These are phyloP conservation scores for Crucihimalaya himalaica DNA, from an alignment of 345 rosid genomes.

Conservation along the genomic window DNA sequence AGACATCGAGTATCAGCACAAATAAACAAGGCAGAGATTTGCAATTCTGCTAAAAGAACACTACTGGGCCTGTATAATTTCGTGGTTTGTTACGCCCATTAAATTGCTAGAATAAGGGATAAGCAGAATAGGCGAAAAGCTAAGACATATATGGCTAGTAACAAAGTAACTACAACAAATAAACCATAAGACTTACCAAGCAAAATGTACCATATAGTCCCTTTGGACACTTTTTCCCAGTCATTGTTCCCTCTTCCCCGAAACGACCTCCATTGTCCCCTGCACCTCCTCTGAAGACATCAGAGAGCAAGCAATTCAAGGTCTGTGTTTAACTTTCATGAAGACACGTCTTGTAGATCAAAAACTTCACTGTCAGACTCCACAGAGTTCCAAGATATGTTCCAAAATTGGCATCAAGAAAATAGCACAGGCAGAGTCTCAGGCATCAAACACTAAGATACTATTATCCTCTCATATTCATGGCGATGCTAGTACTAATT, in stretches of 20 bases:
- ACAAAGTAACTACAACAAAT: slow-evolving; percentile 6
- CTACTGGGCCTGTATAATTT: background rate
- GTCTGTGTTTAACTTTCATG: slow-evolving; percentile 9
- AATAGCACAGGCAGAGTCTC: slow-evolving; percentile 8
- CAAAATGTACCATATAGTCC: slow-evolving; percentile 97
- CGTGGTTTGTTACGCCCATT: slow-evolving; percentile 5
- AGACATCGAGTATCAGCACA: slow-evolving; percentile 11
- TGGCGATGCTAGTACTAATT: background rate
- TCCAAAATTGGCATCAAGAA: slow-evolving; percentile 3
- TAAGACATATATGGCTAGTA: slow-evolving; percentile 11
- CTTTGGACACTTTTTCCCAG: slow-evolving; percentile 87
- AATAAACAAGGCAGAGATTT: slow-evolving; percentile 14
- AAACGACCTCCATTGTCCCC: slow-evolving; percentile 76
- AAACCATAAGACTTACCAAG: slow-evolving; percentile 50
- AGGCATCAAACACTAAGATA: slow-evolving; percentile 5
- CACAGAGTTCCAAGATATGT: background rate
- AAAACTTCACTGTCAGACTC: background rate
- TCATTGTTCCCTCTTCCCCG: slow-evolving; percentile 84
- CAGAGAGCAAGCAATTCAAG: slow-evolving; percentile 34
- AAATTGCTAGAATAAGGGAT: slow-evolving; percentile 4
- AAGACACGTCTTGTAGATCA: slow-evolving; percentile 3
- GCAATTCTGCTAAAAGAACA: background rate
- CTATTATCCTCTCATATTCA: background rate
- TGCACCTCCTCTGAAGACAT: slow-evolving; percentile 82
- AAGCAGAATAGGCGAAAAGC: slow-evolving; percentile 2